A percentile compares a stretch with the other conserved stretches of the same genome.
phyloP scores from a whole-genome alignment of 2,329 filamentous ascomycete genomes.

The Diaporthe batatas region DNA sequence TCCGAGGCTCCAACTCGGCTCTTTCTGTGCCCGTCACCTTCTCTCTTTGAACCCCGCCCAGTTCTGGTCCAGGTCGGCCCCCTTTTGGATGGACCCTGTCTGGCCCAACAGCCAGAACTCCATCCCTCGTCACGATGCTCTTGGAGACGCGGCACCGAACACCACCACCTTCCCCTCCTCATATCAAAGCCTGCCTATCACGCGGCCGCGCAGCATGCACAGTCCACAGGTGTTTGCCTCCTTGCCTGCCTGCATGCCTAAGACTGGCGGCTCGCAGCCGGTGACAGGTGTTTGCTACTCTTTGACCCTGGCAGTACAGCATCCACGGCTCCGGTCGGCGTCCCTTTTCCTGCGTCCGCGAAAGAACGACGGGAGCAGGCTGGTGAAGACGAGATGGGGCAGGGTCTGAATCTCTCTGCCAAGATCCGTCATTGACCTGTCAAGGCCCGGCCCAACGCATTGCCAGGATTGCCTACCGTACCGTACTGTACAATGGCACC shows the following conservation, averaged over 20 bases:
- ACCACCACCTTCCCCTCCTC: neutral
- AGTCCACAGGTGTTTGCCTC: slow-evolving; percentile 7
- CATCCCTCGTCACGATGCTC: neutral
- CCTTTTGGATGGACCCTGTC: neutral
- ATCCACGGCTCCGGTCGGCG: neutral
- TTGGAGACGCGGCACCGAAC: neutral
- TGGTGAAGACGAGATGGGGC: neutral
- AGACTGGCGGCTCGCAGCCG: slow-evolving; percentile 3
- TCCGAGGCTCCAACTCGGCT: neutral
- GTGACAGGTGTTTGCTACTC: slow-evolving; percentile 23
- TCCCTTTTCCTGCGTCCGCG: neutral
- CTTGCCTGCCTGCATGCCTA: slow-evolving; percentile 10
- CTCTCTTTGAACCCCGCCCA: no score
- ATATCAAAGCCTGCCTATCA: neutral
- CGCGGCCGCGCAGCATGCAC: neutral
- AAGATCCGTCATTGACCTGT: slow-evolving; percentile 26
- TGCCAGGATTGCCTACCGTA: neutral
- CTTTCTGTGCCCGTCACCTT: neutral
- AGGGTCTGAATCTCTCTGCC: slow-evolving; percentile 13
- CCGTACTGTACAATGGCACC: neutral
- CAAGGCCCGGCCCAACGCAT: neutral
- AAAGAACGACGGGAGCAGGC: neutral
- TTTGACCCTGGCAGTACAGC: neutral
- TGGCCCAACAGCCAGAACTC: neutral
- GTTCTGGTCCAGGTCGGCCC: neutral